Evolutionary conservation across 495 filamentous ascomycete species (phyloP).

Genomic region (Talaromyces adpressus): DNA sequence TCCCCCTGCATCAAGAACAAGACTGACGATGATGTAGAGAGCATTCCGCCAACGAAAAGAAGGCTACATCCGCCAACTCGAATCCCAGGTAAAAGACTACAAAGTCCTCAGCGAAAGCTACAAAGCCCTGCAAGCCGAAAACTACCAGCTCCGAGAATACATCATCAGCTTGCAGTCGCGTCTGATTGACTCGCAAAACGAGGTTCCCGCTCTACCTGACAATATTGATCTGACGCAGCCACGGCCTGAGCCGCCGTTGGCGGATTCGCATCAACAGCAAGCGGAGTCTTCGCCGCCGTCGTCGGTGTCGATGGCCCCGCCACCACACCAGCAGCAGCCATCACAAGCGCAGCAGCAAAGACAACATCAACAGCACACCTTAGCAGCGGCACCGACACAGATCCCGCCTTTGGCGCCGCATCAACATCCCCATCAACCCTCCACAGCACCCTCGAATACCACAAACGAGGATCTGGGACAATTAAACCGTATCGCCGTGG

Average conservation of each 20-base stretch:
- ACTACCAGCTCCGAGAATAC: constrained; percentile 86
- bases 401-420: constrained; percentile 10
- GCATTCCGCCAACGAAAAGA: constrained; percentile 98
- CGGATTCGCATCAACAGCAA: not conserved
- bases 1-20: not conserved
- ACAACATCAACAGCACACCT: not conserved
- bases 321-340: not conserved
- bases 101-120: constrained; percentile 60
- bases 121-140: constrained; percentile 74
- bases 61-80: constrained; percentile 93
- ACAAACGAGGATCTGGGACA: constrained; percentile 38
- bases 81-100: constrained; percentile 79
- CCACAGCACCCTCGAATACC: constrained; percentile 16
- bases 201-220: constrained; percentile 73
- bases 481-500: constrained; percentile 39
- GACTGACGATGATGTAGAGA: constrained; percentile 48
- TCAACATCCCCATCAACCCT: constrained; percentile 20
- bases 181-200: constrained; percentile 75
- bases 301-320: not conserved
- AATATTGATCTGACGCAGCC: constrained; percentile 49
- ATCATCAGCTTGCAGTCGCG: constrained; percentile 82
- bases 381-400: constrained; percentile 10
- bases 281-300: constrained; percentile 8
- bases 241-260: constrained; percentile 18
- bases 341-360: not conserved